These are phyloP conservation scores for Hypoxylon sp. DNA, from an alignment of 2,329 filamentous ascomycete genomes.

Conservation along the genomic window DNA sequence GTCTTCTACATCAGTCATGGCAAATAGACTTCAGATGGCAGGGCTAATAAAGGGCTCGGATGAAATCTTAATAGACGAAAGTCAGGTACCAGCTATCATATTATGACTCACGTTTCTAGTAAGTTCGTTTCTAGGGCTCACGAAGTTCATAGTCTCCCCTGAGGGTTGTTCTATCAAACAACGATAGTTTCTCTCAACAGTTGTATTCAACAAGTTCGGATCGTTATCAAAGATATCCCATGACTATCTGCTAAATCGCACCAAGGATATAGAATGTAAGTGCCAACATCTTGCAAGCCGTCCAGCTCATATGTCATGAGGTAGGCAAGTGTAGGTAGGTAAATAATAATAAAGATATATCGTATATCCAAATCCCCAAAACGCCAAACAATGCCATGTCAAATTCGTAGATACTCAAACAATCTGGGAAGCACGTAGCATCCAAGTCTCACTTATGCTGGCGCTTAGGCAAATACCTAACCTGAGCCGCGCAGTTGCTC, in stretches of 20 bases:
- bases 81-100: no score
- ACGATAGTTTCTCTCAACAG: no score
- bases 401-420: constrained; percentile 18
- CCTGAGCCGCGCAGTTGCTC: constrained; percentile 51
- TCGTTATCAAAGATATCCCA: background rate
- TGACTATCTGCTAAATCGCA: background rate
- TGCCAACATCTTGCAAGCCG: background rate
- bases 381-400: constrained; percentile 20
- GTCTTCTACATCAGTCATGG: no score
- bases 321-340: no score
- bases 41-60: no score
- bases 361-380: background rate
- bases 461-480: constrained; percentile 53
- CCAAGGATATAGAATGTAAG: background rate
- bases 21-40: no score
- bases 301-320: background rate
- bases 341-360: background rate
- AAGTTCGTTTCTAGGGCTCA: no score
- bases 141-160: no score
- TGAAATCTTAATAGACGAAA: no score
- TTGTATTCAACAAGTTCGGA: background rate
- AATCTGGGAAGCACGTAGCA: background rate
- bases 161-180: no score
- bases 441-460: constrained; percentile 11
- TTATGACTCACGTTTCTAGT: no score